Evolutionary conservation across 2,329 filamentous ascomycete genomes (phyloP), one percentile per base, ranked within the genome.

Genomic region (Hypomyces perniciosus): DNA sequence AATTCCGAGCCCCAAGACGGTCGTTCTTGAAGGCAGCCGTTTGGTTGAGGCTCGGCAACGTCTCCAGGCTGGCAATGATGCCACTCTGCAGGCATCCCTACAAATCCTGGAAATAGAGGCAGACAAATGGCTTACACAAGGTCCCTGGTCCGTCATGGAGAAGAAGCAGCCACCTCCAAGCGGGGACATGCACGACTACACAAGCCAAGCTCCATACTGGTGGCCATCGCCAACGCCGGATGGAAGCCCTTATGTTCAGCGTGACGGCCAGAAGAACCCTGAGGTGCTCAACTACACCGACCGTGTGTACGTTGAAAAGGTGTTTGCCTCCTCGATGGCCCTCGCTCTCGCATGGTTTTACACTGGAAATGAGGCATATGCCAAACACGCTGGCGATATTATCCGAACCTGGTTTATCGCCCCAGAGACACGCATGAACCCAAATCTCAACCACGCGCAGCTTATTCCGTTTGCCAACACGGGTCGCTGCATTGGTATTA

Each of bases 181-280:
- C 38, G 49, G 49, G 26, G 44, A 47, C 27, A 42, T 41, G 43
- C 49, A 51, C 27, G 49, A 51, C 20, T 51, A 51, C 10, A 51
- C 49, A 10, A 51, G 49, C 38, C 49, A 51, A 31, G 49, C 49
- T 30, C 49, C 49, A n/a, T 51, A 51, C 33, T 51, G 49, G 49
- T 51, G 44, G 49, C 49, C 49, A 8, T 51, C 49, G 8, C 38
- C 44, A n/a, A 41, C 37, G 10, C 40, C 44, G 6, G 43, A 43
- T 35, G 44, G 44, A 3, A 47, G 27, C 13, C 49, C 43, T 10
- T 51, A 51, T 31, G 49, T 51, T n/a, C 43, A 47, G 38, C 38
- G 49, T 29, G 44, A 51, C 37, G 49, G 49, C 1, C 44, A 51
- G 38, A 46, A 31, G 38, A 51, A 51, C 6, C 49, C 49, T 8